Percentiles rank a stretch among this genome's conserved stretches.
phyloP scores from a whole-genome alignment of 306 rosid genomes.

The Hylodesmum podocarpum region DNA sequence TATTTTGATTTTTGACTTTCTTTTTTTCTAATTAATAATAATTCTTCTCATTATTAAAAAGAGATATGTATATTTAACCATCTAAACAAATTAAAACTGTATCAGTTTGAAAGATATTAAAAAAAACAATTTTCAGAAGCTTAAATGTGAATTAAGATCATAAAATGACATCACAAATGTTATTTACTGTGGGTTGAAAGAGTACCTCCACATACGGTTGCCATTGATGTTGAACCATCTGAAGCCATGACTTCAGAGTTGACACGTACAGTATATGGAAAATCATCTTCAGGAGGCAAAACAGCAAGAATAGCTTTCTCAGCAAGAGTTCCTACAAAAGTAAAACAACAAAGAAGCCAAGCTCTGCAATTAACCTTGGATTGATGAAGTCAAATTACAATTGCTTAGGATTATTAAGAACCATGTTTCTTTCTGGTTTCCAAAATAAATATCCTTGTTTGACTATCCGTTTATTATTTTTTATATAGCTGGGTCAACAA shows the following conservation, averaged over 20 bases:
- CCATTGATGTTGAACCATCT: slow-evolving; percentile 99
- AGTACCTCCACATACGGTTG: slow-evolving; percentile 96
- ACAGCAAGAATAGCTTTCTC: slow-evolving; percentile 98
- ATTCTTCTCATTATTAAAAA: neutral
- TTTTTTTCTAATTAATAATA: neutral
- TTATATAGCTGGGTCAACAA: neutral
- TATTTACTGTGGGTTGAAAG: neutral
- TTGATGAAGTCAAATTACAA: slow-evolving; percentile 2
- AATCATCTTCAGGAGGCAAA: slow-evolving; percentile 83
- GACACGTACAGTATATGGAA: slow-evolving; percentile 85
- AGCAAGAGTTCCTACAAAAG: slow-evolving; percentile 81
- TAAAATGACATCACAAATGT: neutral
- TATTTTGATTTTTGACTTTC: neutral
- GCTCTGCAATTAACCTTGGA: neutral
- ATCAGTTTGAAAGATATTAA: slow-evolving; percentile 3
- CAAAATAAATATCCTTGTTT: neutral
- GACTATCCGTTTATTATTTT: neutral
- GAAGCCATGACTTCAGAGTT: slow-evolving; percentile 98
- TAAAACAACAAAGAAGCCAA: slow-evolving; percentile 21
- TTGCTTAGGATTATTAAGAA: neutral
- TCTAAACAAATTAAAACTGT: slow-evolving; percentile 4
- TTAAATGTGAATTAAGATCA: slow-evolving; percentile 10
- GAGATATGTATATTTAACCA: neutral
- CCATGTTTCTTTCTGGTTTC: neutral
- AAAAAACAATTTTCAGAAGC: neutral